A percentile compares a stretch with the other conserved stretches of the same genome.
Evolutionary conservation across 352 stramenopile species (phyloP).

Genomic region (Aphanomyces astaci): DNA sequence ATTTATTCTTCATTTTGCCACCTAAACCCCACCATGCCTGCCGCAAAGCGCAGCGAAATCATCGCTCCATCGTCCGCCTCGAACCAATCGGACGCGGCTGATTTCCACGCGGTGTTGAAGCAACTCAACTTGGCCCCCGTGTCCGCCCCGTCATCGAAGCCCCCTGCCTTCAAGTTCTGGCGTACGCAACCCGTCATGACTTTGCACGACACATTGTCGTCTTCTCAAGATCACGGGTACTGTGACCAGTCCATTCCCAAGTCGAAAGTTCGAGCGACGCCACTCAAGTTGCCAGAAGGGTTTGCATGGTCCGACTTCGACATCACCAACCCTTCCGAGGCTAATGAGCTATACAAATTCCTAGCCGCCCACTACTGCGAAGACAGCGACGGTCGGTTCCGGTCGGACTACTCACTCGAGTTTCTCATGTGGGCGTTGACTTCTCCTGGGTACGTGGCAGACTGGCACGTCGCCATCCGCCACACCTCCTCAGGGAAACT

Average conservation of each 20-base stretch:
- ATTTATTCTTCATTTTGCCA: too few species aligned
- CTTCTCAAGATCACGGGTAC: constrained; percentile 60
- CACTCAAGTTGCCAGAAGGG: constrained; percentile 93
- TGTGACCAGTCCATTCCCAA: constrained; percentile 90
- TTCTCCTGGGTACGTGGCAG: constrained; percentile 85
- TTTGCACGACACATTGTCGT: constrained; percentile 48
- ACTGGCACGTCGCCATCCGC: constrained; percentile 95
- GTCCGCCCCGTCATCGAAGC: neutral
- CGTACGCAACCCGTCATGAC: constrained; percentile 80
- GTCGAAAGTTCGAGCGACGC: constrained; percentile 84
- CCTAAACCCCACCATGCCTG: neutral
- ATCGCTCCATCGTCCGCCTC: neutral
- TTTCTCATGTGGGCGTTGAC: constrained; percentile 89
- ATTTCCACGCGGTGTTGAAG: neutral
- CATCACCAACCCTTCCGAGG: constrained; percentile 66
- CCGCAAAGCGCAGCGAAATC: neutral
- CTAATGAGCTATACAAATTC: constrained; percentile 93
- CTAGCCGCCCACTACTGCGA: constrained; percentile 98
- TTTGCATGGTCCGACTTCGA: constrained; percentile 92
- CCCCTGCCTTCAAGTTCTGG: constrained; percentile 83
- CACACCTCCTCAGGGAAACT: constrained; percentile 87
- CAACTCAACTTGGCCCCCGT: neutral
- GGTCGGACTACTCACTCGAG: constrained; percentile 84
- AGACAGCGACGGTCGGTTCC: constrained; percentile 97
- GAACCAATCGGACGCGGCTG: neutral